Percentiles rank a stretch among this genome's conserved stretches.
phyloP scores from a whole-genome alignment of 345 rosid species.

The Draba incana region DNA sequence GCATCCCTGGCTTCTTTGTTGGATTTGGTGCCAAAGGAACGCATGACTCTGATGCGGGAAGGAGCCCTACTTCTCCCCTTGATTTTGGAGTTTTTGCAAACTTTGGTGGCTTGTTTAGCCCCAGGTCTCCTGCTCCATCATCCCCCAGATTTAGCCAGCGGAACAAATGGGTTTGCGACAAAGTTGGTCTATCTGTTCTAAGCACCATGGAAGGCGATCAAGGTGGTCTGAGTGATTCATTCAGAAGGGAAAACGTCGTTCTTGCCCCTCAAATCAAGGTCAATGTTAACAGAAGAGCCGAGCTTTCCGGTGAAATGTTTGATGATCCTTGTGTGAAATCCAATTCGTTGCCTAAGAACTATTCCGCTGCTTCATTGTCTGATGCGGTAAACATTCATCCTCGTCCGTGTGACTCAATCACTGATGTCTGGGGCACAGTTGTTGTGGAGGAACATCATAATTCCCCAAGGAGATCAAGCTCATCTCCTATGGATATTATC shows the following conservation, averaged over 20 bases:
- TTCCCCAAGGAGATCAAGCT: slow-evolving; percentile 44
- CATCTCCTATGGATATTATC: slow-evolving; percentile 49
- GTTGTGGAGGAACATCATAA: slow-evolving; percentile 21
- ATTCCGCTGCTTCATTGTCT: slow-evolving; percentile 37
- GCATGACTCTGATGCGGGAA: slow-evolving; percentile 45
- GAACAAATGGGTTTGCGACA: slow-evolving; percentile 51
- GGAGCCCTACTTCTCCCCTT: slow-evolving; percentile 69
- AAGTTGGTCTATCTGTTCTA: slow-evolving; percentile 65
- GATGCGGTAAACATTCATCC: slow-evolving; percentile 29
- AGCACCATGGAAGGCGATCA: slow-evolving; percentile 32
- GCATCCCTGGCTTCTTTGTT: slow-evolving; percentile 48
- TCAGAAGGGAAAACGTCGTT: slow-evolving; percentile 49
- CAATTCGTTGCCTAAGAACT: slow-evolving; percentile 53
- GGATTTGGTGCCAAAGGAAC: slow-evolving; percentile 20
- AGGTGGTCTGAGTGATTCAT: slow-evolving; percentile 19
- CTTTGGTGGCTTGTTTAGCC: slow-evolving; percentile 55
- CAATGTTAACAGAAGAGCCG: slow-evolving; percentile 1
- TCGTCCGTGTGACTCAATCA: background rate
- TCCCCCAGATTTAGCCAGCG: slow-evolving; percentile 36
- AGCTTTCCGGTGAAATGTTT: background rate
- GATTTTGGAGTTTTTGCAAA: slow-evolving; percentile 56
- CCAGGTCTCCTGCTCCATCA: slow-evolving; percentile 45
- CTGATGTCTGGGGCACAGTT: slow-evolving; percentile 11
- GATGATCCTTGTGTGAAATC: slow-evolving; percentile 42
- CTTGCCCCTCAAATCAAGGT: slow-evolving; percentile 59